A percentile compares a stretch with the other conserved stretches of the same genome.
phyloP scores from a whole-genome alignment of 2,329 filamentous ascomycete species.

The Davidsoniella virescens region DNA sequence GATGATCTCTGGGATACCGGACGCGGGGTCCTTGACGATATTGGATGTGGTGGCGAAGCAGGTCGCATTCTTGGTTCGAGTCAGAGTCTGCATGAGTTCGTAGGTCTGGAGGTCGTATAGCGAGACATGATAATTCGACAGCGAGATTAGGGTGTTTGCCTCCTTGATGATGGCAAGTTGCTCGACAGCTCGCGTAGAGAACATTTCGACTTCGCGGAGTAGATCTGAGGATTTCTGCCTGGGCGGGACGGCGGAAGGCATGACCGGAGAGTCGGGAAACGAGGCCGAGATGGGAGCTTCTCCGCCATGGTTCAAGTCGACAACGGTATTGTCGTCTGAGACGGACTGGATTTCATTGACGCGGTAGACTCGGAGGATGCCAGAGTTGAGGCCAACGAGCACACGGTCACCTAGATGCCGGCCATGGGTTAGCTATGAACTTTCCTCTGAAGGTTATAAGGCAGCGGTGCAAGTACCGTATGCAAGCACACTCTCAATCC shows the following conservation, averaged over 20 bases:
- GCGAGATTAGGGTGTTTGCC: slow-evolving; percentile 74
- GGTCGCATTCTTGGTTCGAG: slow-evolving; percentile 72
- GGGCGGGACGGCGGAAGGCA: slow-evolving; percentile 10
- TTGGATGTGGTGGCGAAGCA: slow-evolving; percentile 91
- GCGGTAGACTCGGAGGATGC: slow-evolving; percentile 76
- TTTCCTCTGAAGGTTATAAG: neutral
- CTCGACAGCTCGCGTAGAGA: slow-evolving; percentile 76
- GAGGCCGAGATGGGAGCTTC: slow-evolving; percentile 2
- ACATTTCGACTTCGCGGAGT: slow-evolving; percentile 82
- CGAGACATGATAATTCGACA: slow-evolving; percentile 79
- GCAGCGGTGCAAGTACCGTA: slow-evolving; percentile 43
- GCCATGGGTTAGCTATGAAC: slow-evolving; percentile 6
- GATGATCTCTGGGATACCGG: slow-evolving; percentile 82
- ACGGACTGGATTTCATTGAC: slow-evolving; percentile 50
- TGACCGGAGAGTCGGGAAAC: neutral
- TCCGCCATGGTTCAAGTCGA: slow-evolving; percentile 11
- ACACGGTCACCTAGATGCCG: slow-evolving; percentile 57
- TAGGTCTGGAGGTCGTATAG: slow-evolving; percentile 82
- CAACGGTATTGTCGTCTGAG: slow-evolving; percentile 13
- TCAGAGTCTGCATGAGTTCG: slow-evolving; percentile 59
- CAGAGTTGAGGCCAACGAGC: slow-evolving; percentile 80
- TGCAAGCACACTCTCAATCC: slow-evolving; percentile 88
- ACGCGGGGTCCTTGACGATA: slow-evolving; percentile 76
- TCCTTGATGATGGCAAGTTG: slow-evolving; percentile 94
- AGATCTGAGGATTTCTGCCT: slow-evolving; percentile 55